A percentile compares a stretch with the other conserved stretches of the same genome.
phyloP scores from a whole-genome alignment of 345 rosid species.

The Geranium brycei region DNA sequence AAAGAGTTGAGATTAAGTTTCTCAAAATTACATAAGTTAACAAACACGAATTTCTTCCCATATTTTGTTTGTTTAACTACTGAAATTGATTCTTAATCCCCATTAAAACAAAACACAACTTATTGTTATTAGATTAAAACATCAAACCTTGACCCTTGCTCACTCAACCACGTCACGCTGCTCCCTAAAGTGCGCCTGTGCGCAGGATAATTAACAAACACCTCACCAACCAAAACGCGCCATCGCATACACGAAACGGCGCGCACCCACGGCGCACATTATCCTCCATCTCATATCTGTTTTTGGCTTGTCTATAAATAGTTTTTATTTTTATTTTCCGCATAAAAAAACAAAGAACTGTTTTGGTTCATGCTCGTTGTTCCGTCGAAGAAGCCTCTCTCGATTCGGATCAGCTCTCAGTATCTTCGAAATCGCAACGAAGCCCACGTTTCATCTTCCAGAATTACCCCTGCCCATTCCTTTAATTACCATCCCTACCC shows the following conservation, averaged over 20 bases:
- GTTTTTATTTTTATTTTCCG: background rate
- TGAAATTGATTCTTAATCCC: too few species aligned
- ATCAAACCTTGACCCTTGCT: too few species aligned
- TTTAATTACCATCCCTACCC: background rate
- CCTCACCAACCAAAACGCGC: background rate
- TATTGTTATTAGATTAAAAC: too few species aligned
- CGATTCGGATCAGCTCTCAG: constrained; percentile 17
- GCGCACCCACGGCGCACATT: background rate
- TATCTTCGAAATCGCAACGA: constrained; percentile 8
- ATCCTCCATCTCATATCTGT: background rate
- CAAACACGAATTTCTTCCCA: too few species aligned
- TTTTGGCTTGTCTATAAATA: background rate
- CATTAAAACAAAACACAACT: too few species aligned
- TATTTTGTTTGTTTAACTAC: too few species aligned
- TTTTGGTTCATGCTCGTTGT: constrained; percentile 20
- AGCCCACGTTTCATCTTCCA: constrained; percentile 20
- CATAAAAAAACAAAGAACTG: constrained; percentile 10
- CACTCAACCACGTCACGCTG: too few species aligned
- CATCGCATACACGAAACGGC: background rate
- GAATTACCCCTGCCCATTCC: constrained; percentile 3
- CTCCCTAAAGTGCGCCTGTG: too few species aligned
- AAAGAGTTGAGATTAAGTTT: too few species aligned
- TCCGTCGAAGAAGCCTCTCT: constrained; percentile 3
- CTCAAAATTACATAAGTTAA: too few species aligned
- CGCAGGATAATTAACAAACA: background rate